Base-by-base conservation (phyloP, 2,329 filamentous ascomycete genomes). In the Calonectria pauciramosa region DNA sequence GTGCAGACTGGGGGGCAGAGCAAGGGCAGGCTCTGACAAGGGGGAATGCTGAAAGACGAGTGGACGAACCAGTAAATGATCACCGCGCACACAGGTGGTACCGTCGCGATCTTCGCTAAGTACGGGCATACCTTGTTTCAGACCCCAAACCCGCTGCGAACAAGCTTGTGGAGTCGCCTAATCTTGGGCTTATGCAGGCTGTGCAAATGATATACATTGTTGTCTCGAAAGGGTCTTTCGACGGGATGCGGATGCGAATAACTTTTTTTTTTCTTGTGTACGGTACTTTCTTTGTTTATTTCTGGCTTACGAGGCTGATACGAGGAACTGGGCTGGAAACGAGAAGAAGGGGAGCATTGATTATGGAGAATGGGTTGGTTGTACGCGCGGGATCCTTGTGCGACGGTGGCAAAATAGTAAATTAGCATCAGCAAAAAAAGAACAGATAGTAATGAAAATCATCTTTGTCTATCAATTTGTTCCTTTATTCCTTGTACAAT, bases 101-200 rank as follows among this genome's bases (percentile, higher is more conserved):
- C 54, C 28, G 54, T 38, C 28, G 32, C 54, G 54, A 59, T 59
- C 54, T 36, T 59, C 54, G 32, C 54, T 59, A 23, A 59, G 54
- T 59, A 59, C 54, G 23, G 54, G 38, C 54, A 36, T n/a, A 34
- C 52, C 54, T 38, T 59, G 54, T 59, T 59, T 59, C 54, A 59
- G 54, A 59, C 54, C 54, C 54, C 54, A 59, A 47, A 47, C 41
- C 36, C 20, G 26, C 9, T 36, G 32, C 34, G 54, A 59, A 51
- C 69, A 30, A 34, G 20, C 23, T 20, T 54, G 51, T 54, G 51
- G 51, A 54, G 51, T 32, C 51, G 16, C 9, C 51, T 20, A 54
- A 47, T 47, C 23, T 26, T 59, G 54, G 32, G 54, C 54, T 59
- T 59, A 59, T 59, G 54, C 54, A 59, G 54, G 54, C 54, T 34